phyloP scores from a whole-genome alignment of 306 rosid species.

The Lathyrus tuberosus region DNA sequence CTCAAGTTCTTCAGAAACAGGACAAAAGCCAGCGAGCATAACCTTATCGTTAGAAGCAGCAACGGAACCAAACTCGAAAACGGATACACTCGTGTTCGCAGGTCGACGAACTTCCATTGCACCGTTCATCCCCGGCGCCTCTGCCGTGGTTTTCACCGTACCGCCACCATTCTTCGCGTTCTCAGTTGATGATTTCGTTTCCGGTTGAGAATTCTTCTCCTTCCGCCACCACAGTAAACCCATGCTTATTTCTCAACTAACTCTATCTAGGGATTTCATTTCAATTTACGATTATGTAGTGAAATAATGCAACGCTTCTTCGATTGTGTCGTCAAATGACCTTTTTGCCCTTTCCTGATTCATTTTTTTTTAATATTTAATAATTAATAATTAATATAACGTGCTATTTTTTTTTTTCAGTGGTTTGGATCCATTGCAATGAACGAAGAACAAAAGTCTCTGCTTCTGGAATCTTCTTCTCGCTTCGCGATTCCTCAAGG shows the following conservation, averaged over 20 bases:
- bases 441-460: conserved; percentile 64
- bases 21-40: conserved; percentile 86
- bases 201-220: conserved; percentile 46
- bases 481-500: conserved; percentile 68
- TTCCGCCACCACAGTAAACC: conserved; percentile 84
- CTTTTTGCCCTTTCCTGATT: conserved; percentile 8
- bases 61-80: conserved; percentile 87
- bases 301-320: neutral
- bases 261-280: conserved; percentile 35
- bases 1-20: conserved; percentile 94
- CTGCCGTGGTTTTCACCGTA: conserved; percentile 10
- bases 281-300: neutral
- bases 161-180: conserved; percentile 12
- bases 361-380: neutral
- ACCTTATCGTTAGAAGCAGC: conserved; percentile 76
- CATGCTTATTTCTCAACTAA: conserved; percentile 42
- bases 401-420: neutral
- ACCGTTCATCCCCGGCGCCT: conserved; percentile 78
- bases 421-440: conserved; percentile 35
- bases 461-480: conserved; percentile 59
- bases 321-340: conserved; percentile 23
- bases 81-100: conserved; percentile 49
- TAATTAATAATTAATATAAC: neutral
- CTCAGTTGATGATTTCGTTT: conserved; percentile 35
- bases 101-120: conserved; percentile 83